Conservation (phyloP, 805 yeast genomes). For the Candida insectalens region DNA sequence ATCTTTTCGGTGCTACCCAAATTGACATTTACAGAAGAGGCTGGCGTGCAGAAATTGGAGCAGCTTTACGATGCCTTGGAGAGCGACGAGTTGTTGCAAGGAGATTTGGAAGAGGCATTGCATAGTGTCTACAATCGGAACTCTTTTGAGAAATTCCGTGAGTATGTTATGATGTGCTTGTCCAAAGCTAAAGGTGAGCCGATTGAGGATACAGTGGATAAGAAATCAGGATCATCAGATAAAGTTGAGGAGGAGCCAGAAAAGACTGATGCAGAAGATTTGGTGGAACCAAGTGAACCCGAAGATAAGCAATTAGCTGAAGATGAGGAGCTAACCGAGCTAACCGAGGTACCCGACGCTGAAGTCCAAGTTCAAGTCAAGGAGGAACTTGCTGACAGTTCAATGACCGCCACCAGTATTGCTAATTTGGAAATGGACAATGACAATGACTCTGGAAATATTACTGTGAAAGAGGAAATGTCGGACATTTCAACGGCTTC, state of each 20-base stretch:
- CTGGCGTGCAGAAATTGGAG: constrained; percentile 12
- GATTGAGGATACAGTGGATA: constrained; percentile 5
- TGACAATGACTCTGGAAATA: neutral
- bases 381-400: neutral
- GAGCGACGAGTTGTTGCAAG: constrained; percentile 17
- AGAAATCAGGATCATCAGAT: constrained; percentile 7
- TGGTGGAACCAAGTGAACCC: constrained; percentile 3
- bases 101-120: constrained; percentile 17
- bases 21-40: constrained; percentile 30
- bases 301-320: too few species aligned
- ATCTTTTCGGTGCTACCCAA: constrained; percentile 42
- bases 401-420: too few species aligned
- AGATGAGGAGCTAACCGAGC: constrained; percentile 10
- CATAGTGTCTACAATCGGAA: constrained; percentile 13
- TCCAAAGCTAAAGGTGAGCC: constrained; percentile 10
- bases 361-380: too few species aligned
- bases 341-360: constrained; percentile 3
- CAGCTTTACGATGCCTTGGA: constrained; percentile 14
- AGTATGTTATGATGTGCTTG: constrained; percentile 18
- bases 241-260: constrained; percentile 5
- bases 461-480: neutral
- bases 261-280: constrained; percentile 2
- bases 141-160: constrained; percentile 16
- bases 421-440: too few species aligned
- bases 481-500: too few species aligned